Percentiles rank a stretch among this genome's conserved stretches.
Evolutionary conservation across 2,329 filamentous ascomycete species (phyloP).

Genomic region (Aspergillus pseudotamarii): DNA sequence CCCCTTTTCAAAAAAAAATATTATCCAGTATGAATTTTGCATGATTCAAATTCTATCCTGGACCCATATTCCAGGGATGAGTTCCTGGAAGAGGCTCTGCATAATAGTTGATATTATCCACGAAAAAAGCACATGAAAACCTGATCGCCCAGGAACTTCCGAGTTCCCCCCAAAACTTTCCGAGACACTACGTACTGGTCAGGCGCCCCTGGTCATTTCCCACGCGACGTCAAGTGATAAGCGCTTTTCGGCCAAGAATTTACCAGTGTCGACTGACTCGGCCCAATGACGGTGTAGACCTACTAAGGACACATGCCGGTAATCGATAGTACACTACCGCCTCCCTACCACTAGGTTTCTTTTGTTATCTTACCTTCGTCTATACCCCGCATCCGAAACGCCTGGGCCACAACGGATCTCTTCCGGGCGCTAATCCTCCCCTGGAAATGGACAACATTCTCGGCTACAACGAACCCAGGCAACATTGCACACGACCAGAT

Average conservation of each 20-base stretch:
- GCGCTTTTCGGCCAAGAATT: conserved; percentile 9
- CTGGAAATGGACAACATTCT: background rate
- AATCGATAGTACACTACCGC: background rate
- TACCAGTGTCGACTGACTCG: background rate
- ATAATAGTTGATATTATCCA: background rate
- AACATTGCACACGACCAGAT: background rate
- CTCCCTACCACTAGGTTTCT: conserved; percentile 4
- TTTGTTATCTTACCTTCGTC: conserved; percentile 2
- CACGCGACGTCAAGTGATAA: conserved; percentile 11
- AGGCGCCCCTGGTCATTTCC: conserved; percentile 4
- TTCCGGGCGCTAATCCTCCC: conserved; percentile 15
- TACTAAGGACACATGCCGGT: background rate
- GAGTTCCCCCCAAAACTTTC: conserved; percentile 1
- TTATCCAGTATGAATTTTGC: background rate
- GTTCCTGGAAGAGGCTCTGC: conserved; percentile 2
- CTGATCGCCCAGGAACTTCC: conserved; percentile 6
- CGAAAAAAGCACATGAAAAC: conserved; percentile 2
- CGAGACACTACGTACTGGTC: conserved; percentile 4
- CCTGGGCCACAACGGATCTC: conserved; percentile 27
- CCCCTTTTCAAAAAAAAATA: background rate
- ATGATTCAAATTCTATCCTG: no score
- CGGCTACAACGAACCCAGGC: background rate
- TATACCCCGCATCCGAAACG: conserved; percentile 29
- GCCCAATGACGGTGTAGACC: conserved; percentile 6
- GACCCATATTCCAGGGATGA: background rate